Conservation (phyloP, 257 asterid genomes). For the Voacanga thouarsii region DNA sequence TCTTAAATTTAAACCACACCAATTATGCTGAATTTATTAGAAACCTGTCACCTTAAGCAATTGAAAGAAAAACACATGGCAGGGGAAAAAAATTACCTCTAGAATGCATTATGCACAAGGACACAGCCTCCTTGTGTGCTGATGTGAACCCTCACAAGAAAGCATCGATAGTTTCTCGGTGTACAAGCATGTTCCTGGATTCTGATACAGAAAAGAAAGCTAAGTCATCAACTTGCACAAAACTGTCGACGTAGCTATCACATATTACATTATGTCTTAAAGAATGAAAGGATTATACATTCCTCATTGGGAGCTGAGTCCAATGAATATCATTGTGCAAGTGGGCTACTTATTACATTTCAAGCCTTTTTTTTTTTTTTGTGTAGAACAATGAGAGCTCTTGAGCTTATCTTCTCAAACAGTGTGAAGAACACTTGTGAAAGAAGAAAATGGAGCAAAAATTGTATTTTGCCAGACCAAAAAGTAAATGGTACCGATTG, state of each 20-base stretch:
- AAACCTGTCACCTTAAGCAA: neutral
- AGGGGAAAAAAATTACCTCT: slow-evolving; percentile 1
- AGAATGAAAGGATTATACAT: neutral
- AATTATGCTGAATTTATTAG: neutral
- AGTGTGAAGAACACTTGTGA: neutral
- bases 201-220: slow-evolving; percentile 31
- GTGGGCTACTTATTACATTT: neutral
- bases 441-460: neutral
- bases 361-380: too few species aligned
- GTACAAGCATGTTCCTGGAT: slow-evolving; percentile 80
- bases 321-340: neutral
- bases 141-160: slow-evolving; percentile 81
- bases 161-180: slow-evolving; percentile 49
- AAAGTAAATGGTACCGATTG: neutral
- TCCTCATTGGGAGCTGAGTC: neutral
- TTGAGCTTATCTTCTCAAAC: neutral
- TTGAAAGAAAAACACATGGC: neutral
- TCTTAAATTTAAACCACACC: too few species aligned
- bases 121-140: slow-evolving; percentile 74
- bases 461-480: neutral
- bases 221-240: neutral
- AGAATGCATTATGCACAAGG: slow-evolving; percentile 57
- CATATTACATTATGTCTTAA: neutral
- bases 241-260: neutral
- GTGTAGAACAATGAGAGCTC: neutral